Evolutionary conservation across 108 stramenopile species (phyloP), one percentile per base, ranked within the genome.

Genomic region (Discostella stelligeroides): DNA sequence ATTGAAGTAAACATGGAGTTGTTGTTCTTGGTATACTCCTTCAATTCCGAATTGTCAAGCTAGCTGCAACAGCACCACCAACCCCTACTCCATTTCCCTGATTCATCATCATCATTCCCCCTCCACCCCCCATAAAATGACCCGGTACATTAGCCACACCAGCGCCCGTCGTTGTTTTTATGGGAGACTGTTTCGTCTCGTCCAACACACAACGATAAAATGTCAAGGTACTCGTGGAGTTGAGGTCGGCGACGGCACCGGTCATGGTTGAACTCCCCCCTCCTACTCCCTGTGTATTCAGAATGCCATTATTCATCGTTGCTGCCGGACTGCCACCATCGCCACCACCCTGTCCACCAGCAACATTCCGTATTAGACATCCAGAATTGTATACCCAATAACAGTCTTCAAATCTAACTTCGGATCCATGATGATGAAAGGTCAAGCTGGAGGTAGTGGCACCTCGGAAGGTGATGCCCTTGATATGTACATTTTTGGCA

Each of bases 401-500:
- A 37, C 92, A 94, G 61, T 94, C 93, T 66, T 90, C 84, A 50
- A 94, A 87, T 13, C 78, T 64, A 0, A 72, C 90, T 4, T 87
- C 84, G 4, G 93, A 85, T 17, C 93, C 93, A 50, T 94, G 86
- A 61, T 90, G 77, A 58, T 82, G 82, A 55, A 94, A 85, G 3
- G 87, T 83, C 6, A 94, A 27, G 46, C 84, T 86, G 14, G 82
- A 73, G 1, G 87, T 63, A 6, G 72, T 78, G 42, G 90, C 90
- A 0, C 79, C 68, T 5, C 60, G 68, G 63, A 94, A 91, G 25
- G 88, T 87, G 15, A 91, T 57, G 10, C 93, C 93, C 39, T 84
- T 76, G 21, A 94, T 69, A 38, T 79, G 46, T 2, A 90, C 77
- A 49, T 91, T 87, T 40, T 68, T 79, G 18, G 93, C 90, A 54